Percentiles rank a stretch among this genome's conserved stretches.
Evolutionary conservation across 306 rosid genomes (phyloP).

Genomic region (Acacia crassicarpa): DNA sequence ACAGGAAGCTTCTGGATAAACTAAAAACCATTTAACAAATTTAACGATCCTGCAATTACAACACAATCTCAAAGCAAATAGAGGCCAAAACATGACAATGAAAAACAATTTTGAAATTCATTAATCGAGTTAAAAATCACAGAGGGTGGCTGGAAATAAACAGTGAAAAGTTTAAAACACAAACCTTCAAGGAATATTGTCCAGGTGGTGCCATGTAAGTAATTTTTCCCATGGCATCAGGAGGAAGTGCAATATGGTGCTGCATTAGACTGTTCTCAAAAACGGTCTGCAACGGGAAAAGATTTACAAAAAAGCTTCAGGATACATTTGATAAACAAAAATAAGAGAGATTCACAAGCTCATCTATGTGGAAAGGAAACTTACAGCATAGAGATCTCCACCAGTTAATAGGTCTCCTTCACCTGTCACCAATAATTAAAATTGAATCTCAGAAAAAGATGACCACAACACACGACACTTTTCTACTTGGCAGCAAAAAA

Average conservation of each 20-base stretch:
- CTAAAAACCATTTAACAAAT: neutral
- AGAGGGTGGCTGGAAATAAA: constrained; percentile 14
- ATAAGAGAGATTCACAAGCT: constrained; percentile 15
- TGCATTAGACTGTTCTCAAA: constrained; percentile 90
- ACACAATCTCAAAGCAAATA: constrained; percentile 19
- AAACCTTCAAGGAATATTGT: constrained; percentile 91
- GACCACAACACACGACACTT: neutral
- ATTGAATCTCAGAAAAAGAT: constrained; percentile 26
- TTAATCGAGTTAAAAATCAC: neutral
- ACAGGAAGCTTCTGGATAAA: constrained; percentile 22
- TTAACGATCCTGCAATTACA: constrained; percentile 10
- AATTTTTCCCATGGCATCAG: constrained; percentile 97
- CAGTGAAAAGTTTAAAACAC: constrained; percentile 11
- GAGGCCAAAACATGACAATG: constrained; percentile 18
- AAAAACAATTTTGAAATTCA: neutral
- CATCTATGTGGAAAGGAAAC: constrained; percentile 37
- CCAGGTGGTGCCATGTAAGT: constrained; percentile 88
- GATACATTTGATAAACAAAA: constrained; percentile 17
- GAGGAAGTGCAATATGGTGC: constrained; percentile 92
- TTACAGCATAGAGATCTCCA: constrained; percentile 97
- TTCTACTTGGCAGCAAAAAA: neutral
- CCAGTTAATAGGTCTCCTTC: constrained; percentile 92
- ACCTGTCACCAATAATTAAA: constrained; percentile 52
- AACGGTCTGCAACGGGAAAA: constrained; percentile 64
- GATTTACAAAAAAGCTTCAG: constrained; percentile 26